Conservation (phyloP, 164 flowering plant species). For the Cinnamomum chago region DNA sequence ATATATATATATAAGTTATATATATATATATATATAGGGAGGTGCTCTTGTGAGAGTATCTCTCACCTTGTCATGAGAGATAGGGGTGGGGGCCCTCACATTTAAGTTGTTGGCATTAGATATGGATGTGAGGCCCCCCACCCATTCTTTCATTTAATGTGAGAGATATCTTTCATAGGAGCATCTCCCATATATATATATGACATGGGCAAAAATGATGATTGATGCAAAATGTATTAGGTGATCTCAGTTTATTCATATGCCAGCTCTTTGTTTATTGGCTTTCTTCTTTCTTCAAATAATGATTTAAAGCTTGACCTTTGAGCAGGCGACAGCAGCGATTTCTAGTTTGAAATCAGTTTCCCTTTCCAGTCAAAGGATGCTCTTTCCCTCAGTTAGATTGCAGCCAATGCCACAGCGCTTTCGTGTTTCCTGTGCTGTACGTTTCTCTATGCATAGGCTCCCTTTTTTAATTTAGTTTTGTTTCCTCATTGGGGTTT, state of each 20-base stretch:
- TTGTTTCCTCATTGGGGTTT: background rate
- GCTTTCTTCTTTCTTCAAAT: background rate
- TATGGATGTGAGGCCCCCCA: too few relatives aligned
- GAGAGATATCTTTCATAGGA: too few relatives aligned
- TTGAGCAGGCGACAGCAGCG: slow-evolving; percentile 31
- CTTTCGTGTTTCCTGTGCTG: slow-evolving; percentile 50
- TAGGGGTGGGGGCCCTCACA: too few relatives aligned
- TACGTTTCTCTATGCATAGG: slow-evolving; percentile 24
- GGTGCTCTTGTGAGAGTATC: too few relatives aligned
- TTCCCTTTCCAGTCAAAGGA: slow-evolving; percentile 30
- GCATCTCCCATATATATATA: too few relatives aligned
- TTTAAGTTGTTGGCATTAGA: too few relatives aligned
- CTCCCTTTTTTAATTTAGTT: background rate
- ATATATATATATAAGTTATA: too few relatives aligned
- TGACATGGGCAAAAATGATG: background rate
- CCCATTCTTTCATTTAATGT: too few relatives aligned
- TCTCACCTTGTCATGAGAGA: too few relatives aligned
- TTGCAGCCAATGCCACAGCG: slow-evolving; percentile 23
- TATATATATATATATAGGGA: too few relatives aligned
- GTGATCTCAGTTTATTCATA: too few relatives aligned
- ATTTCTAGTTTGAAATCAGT: slow-evolving; percentile 30
- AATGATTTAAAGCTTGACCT: background rate
- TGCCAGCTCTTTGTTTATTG: background rate
- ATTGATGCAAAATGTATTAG: background rate
- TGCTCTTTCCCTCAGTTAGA: slow-evolving; percentile 35